Percentiles rank a stretch among this genome's conserved stretches.
Conservation (phyloP, 352 stramenopile species). For the Globisporangium nunn region DNA sequence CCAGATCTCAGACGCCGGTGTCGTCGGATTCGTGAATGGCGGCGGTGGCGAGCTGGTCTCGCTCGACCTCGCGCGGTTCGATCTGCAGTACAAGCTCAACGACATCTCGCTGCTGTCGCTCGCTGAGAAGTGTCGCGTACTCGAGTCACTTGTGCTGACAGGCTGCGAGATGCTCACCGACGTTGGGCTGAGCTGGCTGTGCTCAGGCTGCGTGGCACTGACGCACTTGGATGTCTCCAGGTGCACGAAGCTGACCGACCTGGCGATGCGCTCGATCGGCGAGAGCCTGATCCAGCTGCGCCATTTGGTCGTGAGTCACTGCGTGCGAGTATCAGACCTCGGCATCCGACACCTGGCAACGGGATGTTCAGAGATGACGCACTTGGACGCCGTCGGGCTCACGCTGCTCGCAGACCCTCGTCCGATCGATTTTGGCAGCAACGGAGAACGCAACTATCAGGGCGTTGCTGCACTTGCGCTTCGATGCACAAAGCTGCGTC, state of each 20-base stretch:
- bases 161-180: slow-evolving; percentile 90
- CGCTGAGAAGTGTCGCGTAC: slow-evolving; percentile 40
- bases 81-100: slow-evolving; percentile 89
- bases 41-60: slow-evolving; percentile 49
- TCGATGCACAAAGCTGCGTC: slow-evolving; percentile 25
- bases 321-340: slow-evolving; percentile 40
- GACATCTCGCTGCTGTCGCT: slow-evolving; percentile 88
- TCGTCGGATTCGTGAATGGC: slow-evolving; percentile 70
- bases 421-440: neutral
- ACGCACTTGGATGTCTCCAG: slow-evolving; percentile 75
- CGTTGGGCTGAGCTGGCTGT: slow-evolving; percentile 90
- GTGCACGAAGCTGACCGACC: slow-evolving; percentile 87
- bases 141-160: slow-evolving; percentile 51
- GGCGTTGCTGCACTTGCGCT: slow-evolving; percentile 30
- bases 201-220: slow-evolving; percentile 69
- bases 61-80: slow-evolving; percentile 81
- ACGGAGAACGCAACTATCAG: slow-evolving; percentile 4
- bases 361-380: slow-evolving; percentile 36
- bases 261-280: slow-evolving; percentile 74
- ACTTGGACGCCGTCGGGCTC: slow-evolving; percentile 36
- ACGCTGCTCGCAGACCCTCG: slow-evolving; percentile 33
- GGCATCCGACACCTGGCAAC: slow-evolving; percentile 41
- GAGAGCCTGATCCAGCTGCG: slow-evolving; percentile 65
- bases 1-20: slow-evolving; percentile 79
- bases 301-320: slow-evolving; percentile 38